phyloP scores from a whole-genome alignment of 306 rosid genomes.

The Arachis hypogaea region DNA sequence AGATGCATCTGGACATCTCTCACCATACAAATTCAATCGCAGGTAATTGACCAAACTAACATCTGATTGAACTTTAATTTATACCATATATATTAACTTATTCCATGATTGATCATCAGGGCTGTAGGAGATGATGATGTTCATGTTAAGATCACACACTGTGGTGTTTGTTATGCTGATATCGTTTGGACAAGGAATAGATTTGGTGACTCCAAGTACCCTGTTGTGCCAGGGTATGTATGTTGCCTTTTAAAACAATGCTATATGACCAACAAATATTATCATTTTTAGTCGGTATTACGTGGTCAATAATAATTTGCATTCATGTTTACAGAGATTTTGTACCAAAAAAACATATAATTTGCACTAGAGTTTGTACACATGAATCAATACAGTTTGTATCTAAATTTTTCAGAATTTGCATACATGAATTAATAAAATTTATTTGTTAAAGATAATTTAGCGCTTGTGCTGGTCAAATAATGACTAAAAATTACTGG shows the following conservation, averaged over 20 bases:
- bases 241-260: not conserved
- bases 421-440: too few relatives aligned
- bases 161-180: conserved; percentile 85
- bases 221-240: conserved; percentile 77
- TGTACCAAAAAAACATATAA: too few relatives aligned
- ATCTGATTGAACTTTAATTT: not conserved
- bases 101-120: conserved; percentile 48
- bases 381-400: too few relatives aligned
- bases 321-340: too few relatives aligned
- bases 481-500: too few relatives aligned
- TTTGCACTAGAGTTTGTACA: too few relatives aligned
- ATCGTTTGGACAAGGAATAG: conserved; percentile 64
- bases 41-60: conserved; percentile 44
- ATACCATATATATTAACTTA: not conserved
- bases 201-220: conserved; percentile 64
- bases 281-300: too few relatives aligned
- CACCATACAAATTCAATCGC: conserved; percentile 76
- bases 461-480: too few relatives aligned
- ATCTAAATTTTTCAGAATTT: too few relatives aligned
- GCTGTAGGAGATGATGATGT: conserved; percentile 64
- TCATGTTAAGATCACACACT: conserved; percentile 69
- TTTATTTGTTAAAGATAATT: too few relatives aligned
- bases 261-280: too few relatives aligned
- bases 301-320: too few relatives aligned
- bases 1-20: conserved; percentile 69